Evolutionary conservation across 2,329 filamentous ascomycete genomes (phyloP), one percentile per base, ranked within the genome.

Genomic region (Sporothrix euskadiensis): DNA sequence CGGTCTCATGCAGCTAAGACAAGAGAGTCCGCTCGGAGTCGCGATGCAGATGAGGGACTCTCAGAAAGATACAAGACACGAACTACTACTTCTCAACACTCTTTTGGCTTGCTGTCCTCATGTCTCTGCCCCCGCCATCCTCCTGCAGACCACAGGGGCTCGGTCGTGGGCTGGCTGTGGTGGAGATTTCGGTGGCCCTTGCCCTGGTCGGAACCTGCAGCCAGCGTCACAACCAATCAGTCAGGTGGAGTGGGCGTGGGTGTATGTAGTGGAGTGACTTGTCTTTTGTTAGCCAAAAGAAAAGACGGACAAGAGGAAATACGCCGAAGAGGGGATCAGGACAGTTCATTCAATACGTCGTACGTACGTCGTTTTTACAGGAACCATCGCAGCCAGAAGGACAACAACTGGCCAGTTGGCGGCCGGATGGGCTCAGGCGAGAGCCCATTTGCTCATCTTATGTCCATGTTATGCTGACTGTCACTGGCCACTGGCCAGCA

Each of bases 81-180:
- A n/a, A n/a, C n/a, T n/a, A n/a, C n/a, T n/a, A n/a, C 26, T 54
- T 32, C 39, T 71, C 69, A 32, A 61, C 69, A 71, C 14, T n/a
- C 4, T 70, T 8, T 16, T 26, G 19, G 10, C 9, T 47, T 12
- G 10, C 26, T 26, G 26, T 26, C 26, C 44, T 10, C 19, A 16
- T 52, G 39, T 26, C 61, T 44, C 16, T 47, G 52, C 14, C 35
- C 16, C 56, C 54, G 32, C 69, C 57, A 26, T 71, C 35, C 35
- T 71, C 52, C 56, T 71, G 69, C 69, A 71, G 57, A 26, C 12
- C 69, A 71, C 39, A 71, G 56, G 56, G 54, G 69, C 4, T 49
- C 14, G 14, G 44, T 49, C 44, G 44, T 49, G 44, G 44, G 44
- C 26, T 56, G 52, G 52, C 52, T 26, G 26, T 26, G 26, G 52